Base-by-base conservation (phyloP, 2,329 filamentous ascomycete species). In the Monilinia aucupariae region DNA sequence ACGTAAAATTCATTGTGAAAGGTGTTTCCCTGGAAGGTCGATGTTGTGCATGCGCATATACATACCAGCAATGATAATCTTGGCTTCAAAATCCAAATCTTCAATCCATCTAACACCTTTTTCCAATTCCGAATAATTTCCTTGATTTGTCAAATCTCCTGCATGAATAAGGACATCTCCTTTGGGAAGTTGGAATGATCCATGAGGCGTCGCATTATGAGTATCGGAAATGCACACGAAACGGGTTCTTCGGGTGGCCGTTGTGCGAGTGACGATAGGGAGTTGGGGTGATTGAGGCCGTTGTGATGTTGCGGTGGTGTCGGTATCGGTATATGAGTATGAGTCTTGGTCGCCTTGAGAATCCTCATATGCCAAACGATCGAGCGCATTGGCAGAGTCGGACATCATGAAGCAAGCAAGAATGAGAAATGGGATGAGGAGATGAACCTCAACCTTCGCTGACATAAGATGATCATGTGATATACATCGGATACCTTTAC, bases 221-320 rank as follows among this genome's bases (percentile, higher is more conserved):
- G 88, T 92, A 75, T 92, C 89, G 4, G 89, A 89, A 62, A 92
- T 81, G 75, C 88, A 91, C 59, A 92, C 87, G 63, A 92, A 81
- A 65, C 88, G 82, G 7, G 87, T 86, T 66, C 81, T 77, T 39
- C 71, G 69, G 43, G 61, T 66, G 47, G 47, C 30, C 17, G 61
- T 22, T 13, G 45, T 56, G n/a, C 39, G 39, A 17, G 39, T 17
- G n/a, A 45, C 45, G 1, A 9, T 22, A 32, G 47, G 17, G 13
- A 45, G 15, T 37, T 13, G 51, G 2, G n/a, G 41, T 6, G 37
- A 7, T 15, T 17, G 37, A 39, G 37, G 13, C 1, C 4, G 15
- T 20, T 5, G 41, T 20, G 41, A 20, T 20, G 41, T n/a, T n/a
- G n/a, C n/a, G n/a, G n/a, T n/a, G n/a, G n/a, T n/a, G n/a, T n/a